Evolutionary conservation across 163 green algal species (phyloP).

Genomic region (Trebouxia gelatinosa): DNA sequence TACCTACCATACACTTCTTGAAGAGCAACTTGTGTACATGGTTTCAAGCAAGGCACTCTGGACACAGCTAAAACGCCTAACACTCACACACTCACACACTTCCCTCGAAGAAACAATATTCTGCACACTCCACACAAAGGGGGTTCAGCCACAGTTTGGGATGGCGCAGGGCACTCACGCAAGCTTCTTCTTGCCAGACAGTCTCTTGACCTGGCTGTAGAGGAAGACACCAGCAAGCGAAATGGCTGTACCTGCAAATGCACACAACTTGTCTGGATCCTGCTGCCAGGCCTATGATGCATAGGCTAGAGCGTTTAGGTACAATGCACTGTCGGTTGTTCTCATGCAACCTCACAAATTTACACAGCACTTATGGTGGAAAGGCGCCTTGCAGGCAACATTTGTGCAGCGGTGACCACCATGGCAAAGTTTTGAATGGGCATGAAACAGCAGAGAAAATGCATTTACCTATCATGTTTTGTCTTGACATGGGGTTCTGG

Average conservation of each 20-base stretch:
- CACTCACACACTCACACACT: neutral
- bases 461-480: slow-evolving; percentile 80
- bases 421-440: neutral
- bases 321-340: no score
- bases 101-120: no score
- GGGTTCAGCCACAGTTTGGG: neutral
- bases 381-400: neutral
- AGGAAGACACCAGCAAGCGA: slow-evolving; percentile 78
- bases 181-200: slow-evolving; percentile 29
- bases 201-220: slow-evolving; percentile 77
- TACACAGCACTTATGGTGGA: neutral
- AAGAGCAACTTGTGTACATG: no score
- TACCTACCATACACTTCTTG: no score
- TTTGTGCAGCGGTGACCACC: neutral
- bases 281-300: no score
- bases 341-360: no score
- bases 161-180: neutral
- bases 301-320: no score
- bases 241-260: slow-evolving; percentile 68
- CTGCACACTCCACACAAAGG: neutral
- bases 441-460: neutral
- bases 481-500: slow-evolving; percentile 80
- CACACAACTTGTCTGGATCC: no score
- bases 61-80: neutral
- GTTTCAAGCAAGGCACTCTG: no score